These are phyloP conservation scores for Populus trichocarpa DNA, from an alignment of 441 rosid species.

Conservation along the genomic window DNA sequence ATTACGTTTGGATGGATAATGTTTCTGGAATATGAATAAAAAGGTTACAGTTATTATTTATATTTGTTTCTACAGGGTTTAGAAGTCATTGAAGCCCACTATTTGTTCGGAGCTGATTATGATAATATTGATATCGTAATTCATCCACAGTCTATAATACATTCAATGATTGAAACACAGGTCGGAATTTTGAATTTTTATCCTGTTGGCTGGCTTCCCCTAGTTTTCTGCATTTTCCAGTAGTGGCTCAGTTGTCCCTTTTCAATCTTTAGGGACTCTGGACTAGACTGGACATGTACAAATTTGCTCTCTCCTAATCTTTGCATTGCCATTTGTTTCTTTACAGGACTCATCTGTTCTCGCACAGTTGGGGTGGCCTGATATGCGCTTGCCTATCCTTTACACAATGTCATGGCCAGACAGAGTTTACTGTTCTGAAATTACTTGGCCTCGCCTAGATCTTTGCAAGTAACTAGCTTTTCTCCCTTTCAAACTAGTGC, in stretches of 20 bases:
- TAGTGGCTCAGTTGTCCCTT: neutral
- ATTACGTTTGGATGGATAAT: slow-evolving; percentile 4
- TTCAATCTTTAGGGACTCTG: neutral
- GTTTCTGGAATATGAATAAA: slow-evolving; percentile 80
- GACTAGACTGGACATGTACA: neutral
- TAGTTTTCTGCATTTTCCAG: neutral
- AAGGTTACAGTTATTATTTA: slow-evolving; percentile 48
- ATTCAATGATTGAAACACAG: slow-evolving; percentile 96
- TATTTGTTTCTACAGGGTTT: slow-evolving; percentile 56
- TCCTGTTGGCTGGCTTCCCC: neutral
- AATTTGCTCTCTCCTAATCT: slow-evolving; percentile 8
- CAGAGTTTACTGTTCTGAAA: slow-evolving; percentile 84
- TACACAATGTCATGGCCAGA: slow-evolving; percentile 98
- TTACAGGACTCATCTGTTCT: slow-evolving; percentile 85
- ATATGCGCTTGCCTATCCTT: slow-evolving; percentile 88
- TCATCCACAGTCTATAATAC: slow-evolving; percentile 88
- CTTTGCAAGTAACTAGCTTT: slow-evolving; percentile 67
- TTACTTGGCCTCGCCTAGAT: slow-evolving; percentile 94
- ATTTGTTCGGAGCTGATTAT: slow-evolving; percentile 85
- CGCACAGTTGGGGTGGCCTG: slow-evolving; percentile 95
- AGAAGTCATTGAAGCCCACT: slow-evolving; percentile 95
- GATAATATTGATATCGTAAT: slow-evolving; percentile 83
- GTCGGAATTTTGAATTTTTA: slow-evolving; percentile 23
- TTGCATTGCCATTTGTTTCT: slow-evolving; percentile 8
- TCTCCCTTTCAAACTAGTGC: slow-evolving; percentile 2